A percentile compares a stretch with the other conserved stretches of the same genome.
Evolutionary conservation across 768 basidiomycete genomes (phyloP).

Genomic region (Macrolepiota dolichaula): DNA sequence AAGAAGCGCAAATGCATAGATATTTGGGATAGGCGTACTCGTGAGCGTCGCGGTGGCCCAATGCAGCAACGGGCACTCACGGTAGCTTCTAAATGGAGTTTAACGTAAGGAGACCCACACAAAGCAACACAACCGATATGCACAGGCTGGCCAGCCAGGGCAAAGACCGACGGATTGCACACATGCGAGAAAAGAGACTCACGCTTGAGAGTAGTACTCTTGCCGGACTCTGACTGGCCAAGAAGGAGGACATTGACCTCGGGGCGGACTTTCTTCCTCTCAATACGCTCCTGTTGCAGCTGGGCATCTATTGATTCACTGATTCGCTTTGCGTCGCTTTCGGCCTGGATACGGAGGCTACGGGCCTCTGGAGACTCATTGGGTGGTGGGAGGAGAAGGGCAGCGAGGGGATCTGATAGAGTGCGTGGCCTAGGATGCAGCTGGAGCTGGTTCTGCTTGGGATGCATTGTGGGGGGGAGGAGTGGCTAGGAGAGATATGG

Average conservation of each 20-base stretch:
- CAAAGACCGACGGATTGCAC: conserved; percentile 7
- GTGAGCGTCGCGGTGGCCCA: background rate
- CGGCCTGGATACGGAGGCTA: conserved; percentile 60
- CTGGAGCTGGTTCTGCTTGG: conserved; percentile 31
- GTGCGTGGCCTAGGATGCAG: conserved; percentile 29
- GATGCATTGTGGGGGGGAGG: conserved; percentile 31
- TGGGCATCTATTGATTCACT: conserved; percentile 80
- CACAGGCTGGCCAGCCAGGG: conserved; percentile 8
- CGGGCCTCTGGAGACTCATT: conserved; percentile 70
- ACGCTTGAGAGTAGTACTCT: conserved; percentile 88
- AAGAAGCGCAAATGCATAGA: background rate
- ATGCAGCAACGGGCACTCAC: conserved; percentile 6
- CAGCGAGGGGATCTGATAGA: conserved; percentile 69
- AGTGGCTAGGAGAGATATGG: conserved; percentile 18
- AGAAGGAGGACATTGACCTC: conserved; percentile 77
- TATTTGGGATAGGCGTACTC: background rate
- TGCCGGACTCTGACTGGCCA: conserved; percentile 88
- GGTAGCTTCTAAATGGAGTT: conserved; percentile 2
- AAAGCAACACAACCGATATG: background rate
- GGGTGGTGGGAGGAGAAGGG: conserved; percentile 63
- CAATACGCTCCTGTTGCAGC: conserved; percentile 62
- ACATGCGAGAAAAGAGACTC: conserved; percentile 35
- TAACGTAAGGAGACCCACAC: conserved; percentile 14
- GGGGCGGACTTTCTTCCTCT: conserved; percentile 54
- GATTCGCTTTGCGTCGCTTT: conserved; percentile 68